Evolutionary conservation across 2,329 filamentous ascomycete genomes (phyloP).

Genomic region (Stachybotrys chartarum): DNA sequence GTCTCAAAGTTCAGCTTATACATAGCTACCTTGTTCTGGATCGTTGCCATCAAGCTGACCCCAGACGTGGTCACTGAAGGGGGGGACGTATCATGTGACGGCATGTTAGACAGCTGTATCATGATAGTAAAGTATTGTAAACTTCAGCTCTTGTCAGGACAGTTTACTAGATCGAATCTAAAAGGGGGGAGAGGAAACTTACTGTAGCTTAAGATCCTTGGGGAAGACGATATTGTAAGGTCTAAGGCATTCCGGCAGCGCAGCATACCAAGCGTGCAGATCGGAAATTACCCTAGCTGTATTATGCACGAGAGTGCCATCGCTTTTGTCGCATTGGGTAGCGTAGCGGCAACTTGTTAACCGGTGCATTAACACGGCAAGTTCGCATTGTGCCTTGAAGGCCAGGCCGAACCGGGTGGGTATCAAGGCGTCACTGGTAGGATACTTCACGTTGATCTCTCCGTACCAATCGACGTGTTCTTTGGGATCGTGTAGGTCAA

Average conservation of each 20-base stretch:
- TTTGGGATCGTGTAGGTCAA: conserved; percentile 14
- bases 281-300: conserved; percentile 6
- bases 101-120: too few species aligned
- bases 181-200: conserved; percentile 9
- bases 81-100: too few species aligned
- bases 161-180: neutral
- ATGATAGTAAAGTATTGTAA: neutral
- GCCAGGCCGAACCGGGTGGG: conserved; percentile 14
- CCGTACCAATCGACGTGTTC: conserved; percentile 17
- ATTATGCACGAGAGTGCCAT: conserved; percentile 2
- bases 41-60: too few species aligned
- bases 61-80: too few species aligned
- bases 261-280: conserved; percentile 14
- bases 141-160: neutral
- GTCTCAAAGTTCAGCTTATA: neutral
- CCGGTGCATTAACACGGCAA: conserved; percentile 21
- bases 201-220: conserved; percentile 23
- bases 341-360: conserved; percentile 5
- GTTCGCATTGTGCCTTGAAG: conserved; percentile 16
- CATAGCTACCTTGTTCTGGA: neutral
- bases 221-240: conserved; percentile 17
- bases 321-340: neutral
- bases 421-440: conserved; percentile 9
- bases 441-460: conserved; percentile 22
- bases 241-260: conserved; percentile 12